These are phyloP conservation scores for Sextonia rubra DNA, from an alignment of 164 flowering plant genomes.

Conservation along the genomic window DNA sequence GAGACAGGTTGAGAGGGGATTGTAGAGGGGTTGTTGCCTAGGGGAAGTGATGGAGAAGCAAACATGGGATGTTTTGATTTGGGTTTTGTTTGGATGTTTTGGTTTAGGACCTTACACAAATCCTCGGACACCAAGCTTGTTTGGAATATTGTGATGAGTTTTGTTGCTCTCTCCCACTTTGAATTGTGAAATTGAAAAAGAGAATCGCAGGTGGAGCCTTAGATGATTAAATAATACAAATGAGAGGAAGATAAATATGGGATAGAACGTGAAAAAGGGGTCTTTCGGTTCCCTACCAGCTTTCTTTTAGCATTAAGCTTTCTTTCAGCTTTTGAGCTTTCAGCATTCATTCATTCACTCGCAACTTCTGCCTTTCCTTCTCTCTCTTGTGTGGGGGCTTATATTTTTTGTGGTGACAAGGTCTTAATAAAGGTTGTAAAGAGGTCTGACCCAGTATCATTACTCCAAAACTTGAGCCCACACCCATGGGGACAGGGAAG, in stretches of 20 bases:
- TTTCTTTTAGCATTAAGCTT: slow-evolving; percentile 31
- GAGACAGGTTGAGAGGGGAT: slow-evolving; percentile 31
- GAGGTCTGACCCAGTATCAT: slow-evolving; percentile 34
- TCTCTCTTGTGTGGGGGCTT: slow-evolving; percentile 5
- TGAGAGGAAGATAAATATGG: slow-evolving; percentile 11
- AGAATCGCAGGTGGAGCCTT: background rate
- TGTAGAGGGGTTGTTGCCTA: slow-evolving; percentile 24
- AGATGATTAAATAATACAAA: slow-evolving; percentile 2
- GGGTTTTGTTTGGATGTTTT: background rate
- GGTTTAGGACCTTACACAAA: background rate
- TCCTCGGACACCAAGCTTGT: no score
- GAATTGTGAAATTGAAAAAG: background rate
- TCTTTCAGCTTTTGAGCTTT: slow-evolving; percentile 22
- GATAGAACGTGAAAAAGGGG: slow-evolving; percentile 21
- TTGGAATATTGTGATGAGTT: no score
- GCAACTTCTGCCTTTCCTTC: background rate
- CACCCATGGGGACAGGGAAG: slow-evolving; percentile 20
- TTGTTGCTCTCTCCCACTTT: no score
- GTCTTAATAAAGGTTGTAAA: slow-evolving; percentile 10
- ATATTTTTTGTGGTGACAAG: background rate
- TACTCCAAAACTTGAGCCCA: slow-evolving; percentile 48
- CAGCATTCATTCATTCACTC: slow-evolving; percentile 9
- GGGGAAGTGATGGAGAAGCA: slow-evolving; percentile 7
- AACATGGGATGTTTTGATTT: slow-evolving; percentile 29
- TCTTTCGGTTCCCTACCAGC: slow-evolving; percentile 36